phyloP scores from a whole-genome alignment of 345 rosid genomes.

The Populus simonii region DNA sequence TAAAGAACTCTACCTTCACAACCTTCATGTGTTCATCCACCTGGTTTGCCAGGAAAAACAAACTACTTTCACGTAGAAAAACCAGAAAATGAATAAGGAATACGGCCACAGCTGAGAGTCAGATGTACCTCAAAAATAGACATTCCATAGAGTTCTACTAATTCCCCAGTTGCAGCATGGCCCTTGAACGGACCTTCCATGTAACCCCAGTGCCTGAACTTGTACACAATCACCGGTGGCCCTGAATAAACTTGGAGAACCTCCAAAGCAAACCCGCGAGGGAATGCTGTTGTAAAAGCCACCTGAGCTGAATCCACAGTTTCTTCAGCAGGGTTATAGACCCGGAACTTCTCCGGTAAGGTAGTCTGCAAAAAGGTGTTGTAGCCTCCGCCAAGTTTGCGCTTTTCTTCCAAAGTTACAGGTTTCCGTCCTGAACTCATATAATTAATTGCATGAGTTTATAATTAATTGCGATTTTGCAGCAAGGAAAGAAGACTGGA shows the following conservation, averaged over 20 bases:
- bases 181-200: constrained; percentile 78
- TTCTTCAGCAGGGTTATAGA: constrained; percentile 32
- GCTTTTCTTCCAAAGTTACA: constrained; percentile 35
- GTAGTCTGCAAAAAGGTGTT: constrained; percentile 52
- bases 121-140: constrained; percentile 31
- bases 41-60: constrained; percentile 9
- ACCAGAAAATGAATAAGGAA: background rate
- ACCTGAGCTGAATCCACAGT: constrained; percentile 28
- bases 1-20: constrained; percentile 53
- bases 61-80: background rate
- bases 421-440: constrained; percentile 42
- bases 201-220: constrained; percentile 75
- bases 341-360: constrained; percentile 41
- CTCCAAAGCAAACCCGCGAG: constrained; percentile 62
- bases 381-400: constrained; percentile 58
- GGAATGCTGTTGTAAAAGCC: constrained; percentile 52
- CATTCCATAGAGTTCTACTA: constrained; percentile 42
- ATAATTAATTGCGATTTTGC: background rate
- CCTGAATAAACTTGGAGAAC: constrained; percentile 55
- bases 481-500: background rate
- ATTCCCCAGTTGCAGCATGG: constrained; percentile 51
- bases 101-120: background rate
- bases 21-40: constrained; percentile 50
- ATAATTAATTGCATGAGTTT: background rate
- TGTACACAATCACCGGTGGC: constrained; percentile 50